These are phyloP conservation scores for Vitis rotundifolia DNA, from an alignment of 164 flowering plant genomes.

Conservation along the genomic window DNA sequence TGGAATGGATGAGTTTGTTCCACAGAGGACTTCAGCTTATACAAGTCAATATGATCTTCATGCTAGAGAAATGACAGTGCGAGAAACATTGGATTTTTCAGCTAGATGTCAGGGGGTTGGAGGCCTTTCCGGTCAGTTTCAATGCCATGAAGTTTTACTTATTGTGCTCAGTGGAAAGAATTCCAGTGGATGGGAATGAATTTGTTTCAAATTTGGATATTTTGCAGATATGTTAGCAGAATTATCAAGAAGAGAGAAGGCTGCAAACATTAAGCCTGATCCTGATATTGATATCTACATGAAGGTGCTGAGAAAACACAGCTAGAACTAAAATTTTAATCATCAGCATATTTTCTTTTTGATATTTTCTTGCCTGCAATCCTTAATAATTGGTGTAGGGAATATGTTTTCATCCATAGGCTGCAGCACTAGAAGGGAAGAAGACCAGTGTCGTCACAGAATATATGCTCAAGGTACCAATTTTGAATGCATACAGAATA, in stretches of 20 bases:
- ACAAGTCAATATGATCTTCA: constrained; percentile 67
- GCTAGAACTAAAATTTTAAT: neutral
- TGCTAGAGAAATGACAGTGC: constrained; percentile 60
- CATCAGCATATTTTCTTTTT: constrained; percentile 1
- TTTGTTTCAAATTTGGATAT: neutral
- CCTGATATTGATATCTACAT: constrained; percentile 35
- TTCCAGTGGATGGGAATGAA: neutral
- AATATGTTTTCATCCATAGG: constrained; percentile 7
- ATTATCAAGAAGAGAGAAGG: constrained; percentile 39
- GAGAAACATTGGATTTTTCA: constrained; percentile 68
- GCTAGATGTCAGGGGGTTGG: constrained; percentile 79
- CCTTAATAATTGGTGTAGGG: too few relatives aligned
- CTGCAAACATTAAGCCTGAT: constrained; percentile 34
- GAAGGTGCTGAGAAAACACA: constrained; percentile 22
- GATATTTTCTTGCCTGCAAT: too few relatives aligned
- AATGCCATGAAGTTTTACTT: neutral
- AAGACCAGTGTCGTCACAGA: constrained; percentile 26
- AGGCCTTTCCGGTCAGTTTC: constrained; percentile 42
- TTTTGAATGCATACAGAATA: neutral
- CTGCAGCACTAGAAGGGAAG: constrained; percentile 27
- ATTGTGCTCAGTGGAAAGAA: neutral
- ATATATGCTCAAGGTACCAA: constrained; percentile 32
- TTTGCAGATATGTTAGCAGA: constrained; percentile 32
- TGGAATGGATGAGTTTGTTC: constrained; percentile 62
- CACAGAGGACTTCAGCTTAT: constrained; percentile 61